Evolutionary conservation across 2,329 filamentous ascomycete species (phyloP).

Genomic region (Aspergillus transmontanensis): DNA sequence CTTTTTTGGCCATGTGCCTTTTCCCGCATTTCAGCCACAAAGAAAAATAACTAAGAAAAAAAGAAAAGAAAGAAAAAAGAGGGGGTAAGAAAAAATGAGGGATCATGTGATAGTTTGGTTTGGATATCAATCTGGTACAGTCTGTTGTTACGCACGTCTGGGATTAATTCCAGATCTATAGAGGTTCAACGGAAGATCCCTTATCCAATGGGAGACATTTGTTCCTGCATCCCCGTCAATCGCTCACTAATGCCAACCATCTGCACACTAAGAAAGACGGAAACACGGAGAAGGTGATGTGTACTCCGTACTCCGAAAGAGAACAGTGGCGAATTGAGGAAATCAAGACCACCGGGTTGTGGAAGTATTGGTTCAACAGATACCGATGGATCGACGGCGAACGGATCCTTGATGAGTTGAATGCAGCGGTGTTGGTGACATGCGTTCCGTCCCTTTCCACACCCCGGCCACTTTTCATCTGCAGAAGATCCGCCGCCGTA

Average conservation of each 20-base stretch:
- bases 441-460: conserved; percentile 9
- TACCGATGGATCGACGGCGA: conserved; percentile 14
- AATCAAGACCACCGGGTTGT: neutral
- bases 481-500: conserved; percentile 21
- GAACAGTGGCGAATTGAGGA: conserved; percentile 4
- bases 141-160: neutral
- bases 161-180: neutral
- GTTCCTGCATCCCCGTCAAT: neutral
- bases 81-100: neutral
- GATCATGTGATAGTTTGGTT: conserved; percentile 1
- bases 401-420: conserved; percentile 12
- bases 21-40: conserved; percentile 9
- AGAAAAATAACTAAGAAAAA: neutral
- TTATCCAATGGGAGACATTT: neutral
- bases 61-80: neutral
- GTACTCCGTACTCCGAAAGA: conserved; percentile 5
- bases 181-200: neutral
- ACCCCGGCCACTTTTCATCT: conserved; percentile 19
- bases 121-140: neutral
- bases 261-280: neutral
- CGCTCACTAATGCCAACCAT: neutral
- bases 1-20: conserved; percentile 22
- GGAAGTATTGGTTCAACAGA: neutral
- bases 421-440: conserved; percentile 15
- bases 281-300: neutral